Evolutionary conservation across 2,329 filamentous ascomycete species (phyloP), one percentile per base, ranked within the genome.

Genomic region (Fusarium humuli): DNA sequence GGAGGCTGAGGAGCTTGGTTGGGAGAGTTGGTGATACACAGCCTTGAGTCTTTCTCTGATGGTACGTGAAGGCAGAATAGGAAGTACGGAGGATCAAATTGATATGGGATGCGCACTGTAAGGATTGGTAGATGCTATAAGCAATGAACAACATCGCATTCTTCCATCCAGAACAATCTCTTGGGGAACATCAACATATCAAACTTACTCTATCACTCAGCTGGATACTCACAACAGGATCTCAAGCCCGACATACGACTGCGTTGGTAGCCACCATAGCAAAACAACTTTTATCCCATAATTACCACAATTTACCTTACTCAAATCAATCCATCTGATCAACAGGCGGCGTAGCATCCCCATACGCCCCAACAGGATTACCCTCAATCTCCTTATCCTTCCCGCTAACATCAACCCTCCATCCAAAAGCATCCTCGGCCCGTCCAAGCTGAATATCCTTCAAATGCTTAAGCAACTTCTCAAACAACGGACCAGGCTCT

Each of bases 401-500:
- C 53, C 81, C 82, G 10, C 74, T 76, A 10, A 90, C 83, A 10
- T 78, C 74, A 53, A 81, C 77, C 49, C 87, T 86, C 94, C 94
- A 98, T 6, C 88, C 89, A 77, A 94, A 92, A 60, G 83, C 82
- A 78, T 98, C 95, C 78, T 91, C 83, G 44, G 92, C 83, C 80
- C 92, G 93, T 29, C 94, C 94, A 40, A 88, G 86, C 83, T 98
- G 95, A 66, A 98, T 94, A 2, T 90, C 94, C 83, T 97, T 92
- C 57, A 98, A 85, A 57, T 91, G 91, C 25, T 85, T 84, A 61
- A 98, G 82, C 41, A 98, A 85, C 82, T 91, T 91, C 27, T 89
- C 77, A 79, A 90, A 94, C 20, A 92, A 83, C 32, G 91, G 88
- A 0, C 94, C 94, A 1, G 92, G 90, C 61, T 94, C 91, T 59